Evolutionary conservation across 1,284 basidiomycete genomes (phyloP).

Genomic region (Spongiforma sp.): DNA sequence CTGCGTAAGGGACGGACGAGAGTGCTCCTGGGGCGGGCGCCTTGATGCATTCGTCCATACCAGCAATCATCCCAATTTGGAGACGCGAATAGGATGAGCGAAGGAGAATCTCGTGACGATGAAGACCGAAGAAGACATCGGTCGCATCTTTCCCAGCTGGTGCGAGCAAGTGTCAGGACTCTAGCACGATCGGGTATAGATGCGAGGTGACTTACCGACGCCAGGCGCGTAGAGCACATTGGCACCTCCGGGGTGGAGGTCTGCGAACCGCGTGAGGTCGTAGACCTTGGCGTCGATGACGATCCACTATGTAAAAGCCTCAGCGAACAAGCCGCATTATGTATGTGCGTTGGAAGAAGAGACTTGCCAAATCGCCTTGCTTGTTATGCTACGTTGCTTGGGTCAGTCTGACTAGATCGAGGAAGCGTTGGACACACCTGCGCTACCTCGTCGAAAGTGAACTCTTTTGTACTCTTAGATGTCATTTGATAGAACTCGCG

Average conservation of each 20-base stretch:
- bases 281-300: slow-evolving; percentile 72
- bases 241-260: slow-evolving; percentile 71
- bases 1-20: slow-evolving; percentile 86
- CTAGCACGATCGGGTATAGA: neutral
- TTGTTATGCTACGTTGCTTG: slow-evolving; percentile 67
- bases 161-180: neutral
- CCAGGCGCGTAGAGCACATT: slow-evolving; percentile 53
- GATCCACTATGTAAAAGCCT: slow-evolving; percentile 52
- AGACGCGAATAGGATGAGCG: slow-evolving; percentile 83
- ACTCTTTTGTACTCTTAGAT: slow-evolving; percentile 42
- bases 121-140: slow-evolving; percentile 89
- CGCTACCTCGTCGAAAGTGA: slow-evolving; percentile 56
- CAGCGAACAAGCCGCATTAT: neutral
- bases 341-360: neutral
- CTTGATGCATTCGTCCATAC: slow-evolving; percentile 68
- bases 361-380: slow-evolving; percentile 67
- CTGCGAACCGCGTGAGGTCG: slow-evolving; percentile 64
- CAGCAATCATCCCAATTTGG: slow-evolving; percentile 79
- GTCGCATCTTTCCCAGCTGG: slow-evolving; percentile 84
- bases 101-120: slow-evolving; percentile 85
- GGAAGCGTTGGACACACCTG: slow-evolving; percentile 42
- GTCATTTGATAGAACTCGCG: no score
- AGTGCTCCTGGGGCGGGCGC: slow-evolving; percentile 68
- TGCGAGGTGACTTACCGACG: slow-evolving; percentile 40
- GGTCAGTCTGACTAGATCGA: neutral